A percentile compares a stretch with the other conserved stretches of the same genome.
phyloP scores from a whole-genome alignment of 169 alveolate genomes.

The Eimeria zaria region DNA sequence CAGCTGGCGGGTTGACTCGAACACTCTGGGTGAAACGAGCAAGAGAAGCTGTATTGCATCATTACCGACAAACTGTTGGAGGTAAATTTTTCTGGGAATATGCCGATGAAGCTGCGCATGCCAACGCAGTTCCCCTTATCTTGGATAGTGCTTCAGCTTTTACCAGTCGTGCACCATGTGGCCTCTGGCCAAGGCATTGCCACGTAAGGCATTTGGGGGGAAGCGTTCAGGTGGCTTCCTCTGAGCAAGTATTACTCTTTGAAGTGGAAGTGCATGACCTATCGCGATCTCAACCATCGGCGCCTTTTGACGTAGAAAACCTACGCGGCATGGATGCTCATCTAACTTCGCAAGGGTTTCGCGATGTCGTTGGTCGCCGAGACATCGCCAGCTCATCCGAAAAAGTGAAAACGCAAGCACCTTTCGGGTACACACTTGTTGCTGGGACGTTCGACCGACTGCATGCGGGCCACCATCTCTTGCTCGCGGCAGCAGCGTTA shows the following conservation, averaged over 20 bases:
- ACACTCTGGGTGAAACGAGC: constrained; percentile 41
- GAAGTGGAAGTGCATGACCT: neutral
- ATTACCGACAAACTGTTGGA: neutral
- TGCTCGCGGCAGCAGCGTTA: constrained; percentile 86
- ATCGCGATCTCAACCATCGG: neutral
- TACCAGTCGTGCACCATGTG: constrained; percentile 4
- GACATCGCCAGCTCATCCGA: neutral
- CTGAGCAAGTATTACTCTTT: neutral
- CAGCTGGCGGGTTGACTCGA: neutral
- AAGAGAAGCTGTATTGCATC: constrained; percentile 59
- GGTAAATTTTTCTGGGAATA: neutral
- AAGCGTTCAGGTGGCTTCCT: neutral
- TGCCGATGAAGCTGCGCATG: constrained; percentile 30
- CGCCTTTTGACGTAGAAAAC: neutral
- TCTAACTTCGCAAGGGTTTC: neutral
- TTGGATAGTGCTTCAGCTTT: neutral
- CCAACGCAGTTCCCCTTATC: constrained; percentile 42
- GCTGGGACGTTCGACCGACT: constrained; percentile 90
- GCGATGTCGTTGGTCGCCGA: neutral
- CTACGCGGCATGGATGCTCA: neutral
- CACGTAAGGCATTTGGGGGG: constrained; percentile 1
- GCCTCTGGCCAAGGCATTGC: constrained; percentile 65
- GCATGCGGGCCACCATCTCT: constrained; percentile 89
- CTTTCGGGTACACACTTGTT: constrained; percentile 82
- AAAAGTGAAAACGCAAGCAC: neutral